Percentiles rank a stretch among this genome's conserved stretches.
Conservation (phyloP, 805 yeast genomes). For the Diddensiella santjacobensis region DNA sequence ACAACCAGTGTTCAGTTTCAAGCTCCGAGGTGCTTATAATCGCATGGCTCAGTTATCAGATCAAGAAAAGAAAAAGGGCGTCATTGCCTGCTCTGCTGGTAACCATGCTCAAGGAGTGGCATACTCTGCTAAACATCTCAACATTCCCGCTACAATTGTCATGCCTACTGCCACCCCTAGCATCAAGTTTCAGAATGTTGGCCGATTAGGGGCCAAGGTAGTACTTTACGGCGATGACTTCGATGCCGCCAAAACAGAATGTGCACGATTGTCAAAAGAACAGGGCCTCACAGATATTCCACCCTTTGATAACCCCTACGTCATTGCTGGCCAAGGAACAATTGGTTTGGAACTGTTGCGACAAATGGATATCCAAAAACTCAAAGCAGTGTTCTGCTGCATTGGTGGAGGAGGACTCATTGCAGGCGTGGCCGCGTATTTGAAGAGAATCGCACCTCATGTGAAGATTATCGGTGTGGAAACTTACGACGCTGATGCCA, state of each 20-base stretch:
- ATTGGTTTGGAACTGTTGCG: conserved; percentile 89
- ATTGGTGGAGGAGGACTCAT: conserved; percentile 97
- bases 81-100: conserved; percentile 97
- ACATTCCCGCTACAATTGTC: conserved; percentile 92
- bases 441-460: conserved; percentile 97
- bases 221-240: conserved; percentile 92
- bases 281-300: conserved; percentile 85
- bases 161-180: conserved; percentile 98
- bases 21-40: conserved; percentile 95
- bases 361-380: conserved; percentile 72
- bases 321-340: conserved; percentile 98
- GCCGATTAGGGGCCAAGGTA: conserved; percentile 90
- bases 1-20: conserved; percentile 92
- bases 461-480: conserved; percentile 94
- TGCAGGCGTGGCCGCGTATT: conserved; percentile 84
- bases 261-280: conserved; percentile 63
- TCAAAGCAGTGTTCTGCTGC: conserved; percentile 85
- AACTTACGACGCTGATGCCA: conserved; percentile 92
- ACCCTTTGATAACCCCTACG: conserved; percentile 98
- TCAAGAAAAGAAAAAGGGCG: conserved; percentile 70
- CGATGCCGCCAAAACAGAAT: conserved; percentile 91
- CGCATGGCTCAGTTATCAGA: conserved; percentile 80
- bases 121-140: conserved; percentile 75
- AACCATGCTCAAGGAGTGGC: conserved; percentile 99
- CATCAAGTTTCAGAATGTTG: conserved; percentile 87